Conservation (phyloP, 495 filamentous ascomycete genomes). For the Jackrogersella minutella region DNA sequence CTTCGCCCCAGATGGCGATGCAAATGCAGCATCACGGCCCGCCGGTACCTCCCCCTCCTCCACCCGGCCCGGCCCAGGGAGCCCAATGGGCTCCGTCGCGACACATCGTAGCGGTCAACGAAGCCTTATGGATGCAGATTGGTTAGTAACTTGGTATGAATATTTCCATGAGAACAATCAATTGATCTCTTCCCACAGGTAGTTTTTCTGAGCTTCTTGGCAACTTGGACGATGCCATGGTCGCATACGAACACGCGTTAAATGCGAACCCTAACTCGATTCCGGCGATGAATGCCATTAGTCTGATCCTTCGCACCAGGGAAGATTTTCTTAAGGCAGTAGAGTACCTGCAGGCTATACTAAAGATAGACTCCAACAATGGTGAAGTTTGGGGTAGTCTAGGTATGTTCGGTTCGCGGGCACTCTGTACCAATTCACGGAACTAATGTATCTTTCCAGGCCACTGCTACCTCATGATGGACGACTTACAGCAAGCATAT, state of each 20-base stretch:
- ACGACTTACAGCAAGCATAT: conserved; percentile 96
- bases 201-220: conserved; percentile 86
- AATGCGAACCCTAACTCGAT: conserved; percentile 89
- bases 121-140: conserved; percentile 91
- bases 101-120: conserved; percentile 68
- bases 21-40: conserved; percentile 65
- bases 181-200: conserved; percentile 61
- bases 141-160: conserved; percentile 63
- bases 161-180: not conserved
- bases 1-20: conserved; percentile 64
- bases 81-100: conserved; percentile 50
- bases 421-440: not conserved
- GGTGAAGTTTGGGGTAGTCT: conserved; percentile 97
- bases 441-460: conserved; percentile 57
- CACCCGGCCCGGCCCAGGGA: conserved; percentile 43
- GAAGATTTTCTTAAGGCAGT: conserved; percentile 95
- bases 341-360: conserved; percentile 88
- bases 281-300: conserved; percentile 92
- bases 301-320: conserved; percentile 85
- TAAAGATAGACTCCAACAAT: conserved; percentile 87
- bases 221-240: conserved; percentile 85
- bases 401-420: conserved; percentile 61
- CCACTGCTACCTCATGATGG: conserved; percentile 99
- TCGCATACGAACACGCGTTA: conserved; percentile 88
- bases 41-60: conserved; percentile 53